A percentile compares a stretch with the other conserved stretches of the same genome.
Evolutionary conservation across 768 basidiomycete genomes (phyloP).

Genomic region (Boletus barrowsii): DNA sequence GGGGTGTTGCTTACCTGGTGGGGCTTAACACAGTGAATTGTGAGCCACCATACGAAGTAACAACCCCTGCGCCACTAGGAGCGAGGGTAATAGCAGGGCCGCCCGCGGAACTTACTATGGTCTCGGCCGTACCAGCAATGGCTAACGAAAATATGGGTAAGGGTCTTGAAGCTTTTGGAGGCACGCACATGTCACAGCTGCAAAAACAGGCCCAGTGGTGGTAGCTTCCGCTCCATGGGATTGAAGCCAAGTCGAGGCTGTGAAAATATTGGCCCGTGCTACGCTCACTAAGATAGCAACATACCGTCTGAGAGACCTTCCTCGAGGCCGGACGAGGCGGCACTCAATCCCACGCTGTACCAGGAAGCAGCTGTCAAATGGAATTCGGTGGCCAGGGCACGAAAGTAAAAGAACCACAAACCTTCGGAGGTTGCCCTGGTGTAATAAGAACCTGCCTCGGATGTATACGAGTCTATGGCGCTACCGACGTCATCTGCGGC

Average conservation of each 20-base stretch:
- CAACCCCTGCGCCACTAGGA: slow-evolving; percentile 34
- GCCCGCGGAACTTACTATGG: slow-evolving; percentile 55
- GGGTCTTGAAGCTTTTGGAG: background rate
- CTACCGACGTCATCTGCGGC: slow-evolving; percentile 32
- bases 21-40: slow-evolving; percentile 45
- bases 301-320: slow-evolving; percentile 20
- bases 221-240: slow-evolving; percentile 6
- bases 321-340: slow-evolving; percentile 11
- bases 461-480: slow-evolving; percentile 38
- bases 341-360: slow-evolving; percentile 15
- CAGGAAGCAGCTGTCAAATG: slow-evolving; percentile 13
- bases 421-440: slow-evolving; percentile 26
- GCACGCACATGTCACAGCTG: slow-evolving; percentile 26
- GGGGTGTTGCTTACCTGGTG: slow-evolving; percentile 10
- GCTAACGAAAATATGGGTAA: slow-evolving; percentile 35
- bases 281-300: background rate
- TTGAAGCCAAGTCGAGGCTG: slow-evolving; percentile 18
- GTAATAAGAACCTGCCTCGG: slow-evolving; percentile 35
- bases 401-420: background rate
- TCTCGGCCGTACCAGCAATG: slow-evolving; percentile 48
- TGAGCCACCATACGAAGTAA: slow-evolving; percentile 52
- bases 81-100: slow-evolving; percentile 62
- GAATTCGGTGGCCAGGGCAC: background rate
- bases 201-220: slow-evolving; percentile 4
- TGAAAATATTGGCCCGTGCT: background rate